A percentile compares a stretch with the other conserved stretches of the same genome.
Evolutionary conservation across 768 basidiomycete species (phyloP).

Genomic region (Fomitopsis pulvina): DNA sequence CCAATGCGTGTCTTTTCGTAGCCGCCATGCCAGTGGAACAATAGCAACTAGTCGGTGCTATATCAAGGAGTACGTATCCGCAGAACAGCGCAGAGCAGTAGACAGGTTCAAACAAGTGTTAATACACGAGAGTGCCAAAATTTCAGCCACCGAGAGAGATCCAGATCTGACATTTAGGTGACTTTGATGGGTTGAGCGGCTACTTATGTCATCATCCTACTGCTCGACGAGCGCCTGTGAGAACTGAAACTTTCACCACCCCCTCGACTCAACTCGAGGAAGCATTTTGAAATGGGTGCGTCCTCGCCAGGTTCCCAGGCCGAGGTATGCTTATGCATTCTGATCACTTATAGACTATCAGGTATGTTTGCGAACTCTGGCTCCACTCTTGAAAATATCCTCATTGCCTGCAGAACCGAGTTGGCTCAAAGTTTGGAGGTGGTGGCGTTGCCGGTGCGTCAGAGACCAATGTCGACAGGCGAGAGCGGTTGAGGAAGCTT

Average conservation of each 20-base stretch:
- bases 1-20: conserved; percentile 55
- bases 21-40: no score
- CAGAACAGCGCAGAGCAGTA: no score
- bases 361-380: conserved; percentile 32
- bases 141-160: conserved; percentile 3
- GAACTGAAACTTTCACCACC: conserved; percentile 6
- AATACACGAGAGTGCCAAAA: background rate
- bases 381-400: background rate
- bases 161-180: background rate
- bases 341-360: conserved; percentile 51
- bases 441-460: conserved; percentile 94
- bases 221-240: background rate
- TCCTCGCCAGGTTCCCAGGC: conserved; percentile 19
- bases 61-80: no score
- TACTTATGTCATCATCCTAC: no score
- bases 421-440: conserved; percentile 92
- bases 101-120: no score
- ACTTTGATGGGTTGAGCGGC: background rate
- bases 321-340: background rate
- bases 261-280: background rate
- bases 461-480: conserved; percentile 91
- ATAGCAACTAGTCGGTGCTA: no score
- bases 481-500: conserved; percentile 91
- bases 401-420: conserved; percentile 65
- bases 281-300: no score